A percentile compares a stretch with the other conserved stretches of the same genome.
Evolutionary conservation across 2,329 filamentous ascomycete genomes (phyloP).

Genomic region (Orbilia brochopaga): DNA sequence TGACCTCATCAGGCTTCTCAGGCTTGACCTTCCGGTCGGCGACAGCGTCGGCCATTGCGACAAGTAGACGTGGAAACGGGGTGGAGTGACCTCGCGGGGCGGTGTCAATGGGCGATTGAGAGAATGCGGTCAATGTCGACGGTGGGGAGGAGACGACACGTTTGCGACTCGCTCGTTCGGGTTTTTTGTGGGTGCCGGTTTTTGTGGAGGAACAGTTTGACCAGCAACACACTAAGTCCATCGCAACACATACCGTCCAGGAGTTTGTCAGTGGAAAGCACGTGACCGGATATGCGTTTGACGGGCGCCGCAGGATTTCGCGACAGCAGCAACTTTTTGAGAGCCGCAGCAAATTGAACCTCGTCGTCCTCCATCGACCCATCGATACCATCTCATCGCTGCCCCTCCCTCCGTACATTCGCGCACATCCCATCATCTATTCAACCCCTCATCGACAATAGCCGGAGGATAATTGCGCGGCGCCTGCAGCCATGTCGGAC

Average conservation of each 20-base stretch:
- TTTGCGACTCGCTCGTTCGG: constrained; percentile 28
- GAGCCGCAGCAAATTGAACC: constrained; percentile 25
- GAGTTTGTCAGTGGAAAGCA: constrained; percentile 13
- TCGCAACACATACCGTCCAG: no score
- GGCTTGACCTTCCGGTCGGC: constrained; percentile 66
- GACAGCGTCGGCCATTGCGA: constrained; percentile 58
- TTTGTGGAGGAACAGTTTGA: constrained; percentile 21
- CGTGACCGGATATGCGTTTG: constrained; percentile 15
- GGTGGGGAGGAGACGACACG: constrained; percentile 45
- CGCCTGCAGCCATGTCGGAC: constrained; percentile 49
- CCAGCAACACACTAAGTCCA: constrained; percentile 17
- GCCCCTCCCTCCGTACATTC: constrained; percentile 3
- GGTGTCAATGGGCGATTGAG: constrained; percentile 6
- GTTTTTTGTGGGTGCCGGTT: constrained; percentile 11
- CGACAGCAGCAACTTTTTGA: constrained; percentile 2
- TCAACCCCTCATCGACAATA: not conserved
- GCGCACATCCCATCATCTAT: constrained; percentile 8
- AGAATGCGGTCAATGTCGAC: not conserved
- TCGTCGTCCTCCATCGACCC: constrained; percentile 6
- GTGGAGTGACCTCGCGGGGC: no score
- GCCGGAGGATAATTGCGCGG: not conserved
- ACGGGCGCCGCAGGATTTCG: constrained; percentile 13
- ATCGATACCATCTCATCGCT: constrained; percentile 8
- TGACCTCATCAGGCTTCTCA: constrained; percentile 83
- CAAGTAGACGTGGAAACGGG: no score